These are phyloP conservation scores for Aegilops bicornis DNA, from an alignment of 176 grass and related monocot genomes.

Conservation along the genomic window DNA sequence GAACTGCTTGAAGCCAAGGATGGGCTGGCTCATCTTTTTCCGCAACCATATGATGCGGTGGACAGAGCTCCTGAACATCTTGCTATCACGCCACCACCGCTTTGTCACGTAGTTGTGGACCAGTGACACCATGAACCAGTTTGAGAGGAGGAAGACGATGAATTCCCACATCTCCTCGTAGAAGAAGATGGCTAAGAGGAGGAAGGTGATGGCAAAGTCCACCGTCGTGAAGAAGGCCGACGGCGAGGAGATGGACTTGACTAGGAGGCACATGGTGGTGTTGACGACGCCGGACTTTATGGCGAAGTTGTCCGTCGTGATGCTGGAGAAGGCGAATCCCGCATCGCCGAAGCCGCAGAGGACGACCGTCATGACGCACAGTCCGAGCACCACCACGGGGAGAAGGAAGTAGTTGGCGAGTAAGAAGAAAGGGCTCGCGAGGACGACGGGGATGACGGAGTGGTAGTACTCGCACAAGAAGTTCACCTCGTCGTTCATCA, in stretches of 20 bases:
- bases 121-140: conserved; percentile 18
- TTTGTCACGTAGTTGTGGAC: neutral
- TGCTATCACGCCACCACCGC: neutral
- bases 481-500: neutral
- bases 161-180: conserved; percentile 1
- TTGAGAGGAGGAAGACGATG: conserved; percentile 5
- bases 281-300: rapidly evolving
- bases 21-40: neutral
- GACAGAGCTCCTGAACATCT: neutral
- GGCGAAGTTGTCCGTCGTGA: neutral
- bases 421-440: neutral
- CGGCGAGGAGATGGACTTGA: neutral
- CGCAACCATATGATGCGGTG: neutral
- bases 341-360: neutral
- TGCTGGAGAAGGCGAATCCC: neutral
- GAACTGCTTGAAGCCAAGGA: neutral
- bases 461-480: conserved; percentile 4
- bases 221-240: neutral
- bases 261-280: neutral
- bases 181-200: neutral
- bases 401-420: neutral
- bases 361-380: neutral
- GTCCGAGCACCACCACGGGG: neutral
- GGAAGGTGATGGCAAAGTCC: neutral
- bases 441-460: neutral